A percentile compares a stretch with the other conserved stretches of the same genome.
These are phyloP conservation scores for Russula vinacea DNA, from an alignment of 768 basidiomycete genomes.

Conservation along the genomic window DNA sequence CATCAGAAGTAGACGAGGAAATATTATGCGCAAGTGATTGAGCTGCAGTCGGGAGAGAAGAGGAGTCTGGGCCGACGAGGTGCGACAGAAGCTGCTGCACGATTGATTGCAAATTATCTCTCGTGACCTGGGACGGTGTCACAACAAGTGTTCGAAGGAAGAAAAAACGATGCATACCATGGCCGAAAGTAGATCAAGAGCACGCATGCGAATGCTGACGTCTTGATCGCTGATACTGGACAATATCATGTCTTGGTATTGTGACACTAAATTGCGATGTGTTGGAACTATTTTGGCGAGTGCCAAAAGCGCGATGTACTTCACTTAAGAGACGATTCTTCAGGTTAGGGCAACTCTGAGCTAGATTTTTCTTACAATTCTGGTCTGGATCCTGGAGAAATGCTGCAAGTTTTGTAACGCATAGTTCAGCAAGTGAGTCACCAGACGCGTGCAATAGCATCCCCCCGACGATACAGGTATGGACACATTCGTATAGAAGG, in stretches of 20 bases:
- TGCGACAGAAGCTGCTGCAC: slow-evolving; percentile 88
- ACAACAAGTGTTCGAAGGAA: slow-evolving; percentile 6
- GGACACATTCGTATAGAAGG: slow-evolving; percentile 94
- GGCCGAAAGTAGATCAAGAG: slow-evolving; percentile 87
- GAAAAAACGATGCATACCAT: slow-evolving; percentile 56
- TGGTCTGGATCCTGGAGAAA: slow-evolving; percentile 94
- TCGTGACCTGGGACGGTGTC: slow-evolving; percentile 60
- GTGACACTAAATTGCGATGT: slow-evolving; percentile 83
- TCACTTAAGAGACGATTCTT: slow-evolving; percentile 55
- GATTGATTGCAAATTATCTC: slow-evolving; percentile 80
- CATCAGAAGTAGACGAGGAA: slow-evolving; percentile 41
- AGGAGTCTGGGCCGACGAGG: slow-evolving; percentile 60
- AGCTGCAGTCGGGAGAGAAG: slow-evolving; percentile 55
- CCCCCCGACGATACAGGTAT: slow-evolving; percentile 95
- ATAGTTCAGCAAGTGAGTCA: slow-evolving; percentile 74
- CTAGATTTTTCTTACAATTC: slow-evolving; percentile 63
- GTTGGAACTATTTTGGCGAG: slow-evolving; percentile 94
- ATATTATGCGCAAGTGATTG: slow-evolving; percentile 53
- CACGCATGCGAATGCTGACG: slow-evolving; percentile 93
- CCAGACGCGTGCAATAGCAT: slow-evolving; percentile 85
- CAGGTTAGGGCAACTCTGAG: slow-evolving; percentile 1
- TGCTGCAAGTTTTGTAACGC: slow-evolving; percentile 88
- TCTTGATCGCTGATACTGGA: slow-evolving; percentile 89
- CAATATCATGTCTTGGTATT: slow-evolving; percentile 89
- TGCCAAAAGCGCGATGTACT: slow-evolving; percentile 93